Percentiles rank a stretch among this genome's conserved stretches.
These are phyloP conservation scores for Cadophora sp. DNA, from an alignment of 2,329 filamentous ascomycete species.

Conservation along the genomic window DNA sequence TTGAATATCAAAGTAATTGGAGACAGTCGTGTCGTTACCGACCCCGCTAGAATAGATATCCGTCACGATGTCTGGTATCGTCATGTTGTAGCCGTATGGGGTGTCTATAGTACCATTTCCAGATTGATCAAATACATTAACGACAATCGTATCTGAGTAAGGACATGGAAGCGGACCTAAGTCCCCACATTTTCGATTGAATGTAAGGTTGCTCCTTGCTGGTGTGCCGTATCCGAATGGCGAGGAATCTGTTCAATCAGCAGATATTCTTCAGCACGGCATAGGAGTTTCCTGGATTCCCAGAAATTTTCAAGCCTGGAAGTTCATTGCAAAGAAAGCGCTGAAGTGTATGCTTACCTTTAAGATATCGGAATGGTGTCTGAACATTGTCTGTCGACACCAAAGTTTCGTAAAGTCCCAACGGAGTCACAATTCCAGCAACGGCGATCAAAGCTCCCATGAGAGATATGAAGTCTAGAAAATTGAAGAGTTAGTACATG, in stretches of 20 bases:
- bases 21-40: conserved; percentile 43
- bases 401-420: conserved; percentile 53
- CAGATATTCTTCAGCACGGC: not conserved
- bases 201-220: conserved; percentile 43
- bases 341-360: not conserved
- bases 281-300: not conserved
- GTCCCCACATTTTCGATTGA: conserved; percentile 45
- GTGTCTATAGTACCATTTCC: conserved; percentile 35
- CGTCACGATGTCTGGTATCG: conserved; percentile 44
- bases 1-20: conserved; percentile 53
- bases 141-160: conserved; percentile 35
- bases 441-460: conserved; percentile 46
- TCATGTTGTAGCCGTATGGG: conserved; percentile 35
- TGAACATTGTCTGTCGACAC: conserved; percentile 32
- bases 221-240: conserved; percentile 50
- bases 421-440: conserved; percentile 53
- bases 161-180: conserved; percentile 26
- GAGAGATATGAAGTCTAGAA: conserved; percentile 37
- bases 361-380: conserved; percentile 47
- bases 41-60: conserved; percentile 50
- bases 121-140: conserved; percentile 27
- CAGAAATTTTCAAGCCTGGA: not conserved
- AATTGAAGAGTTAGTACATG: not conserved
- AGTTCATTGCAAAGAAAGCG: not conserved
- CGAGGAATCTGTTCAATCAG: conserved; percentile 42